Base-by-base conservation (phyloP, 2,329 filamentous ascomycete species). In the Purpureocillium takamizusanense region DNA sequence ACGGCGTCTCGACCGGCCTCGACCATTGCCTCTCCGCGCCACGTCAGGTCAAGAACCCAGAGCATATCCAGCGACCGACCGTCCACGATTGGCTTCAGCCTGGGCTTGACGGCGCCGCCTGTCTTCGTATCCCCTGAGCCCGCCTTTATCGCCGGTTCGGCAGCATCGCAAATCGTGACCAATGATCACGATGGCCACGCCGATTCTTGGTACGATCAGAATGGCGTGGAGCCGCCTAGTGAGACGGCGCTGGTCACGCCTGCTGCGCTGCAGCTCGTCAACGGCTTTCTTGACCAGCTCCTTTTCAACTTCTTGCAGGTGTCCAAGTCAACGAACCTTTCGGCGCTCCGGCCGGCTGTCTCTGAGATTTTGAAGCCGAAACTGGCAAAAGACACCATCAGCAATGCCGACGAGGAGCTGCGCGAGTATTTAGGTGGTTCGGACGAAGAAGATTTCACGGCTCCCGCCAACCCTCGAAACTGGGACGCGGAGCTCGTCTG, bases 401-500 rank as follows among this genome's bases (percentile, higher is more conserved):
- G 76, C 39, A 84, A 83, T 31, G 88, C 87, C 5, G 85, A 95
- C 42, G 84, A 92, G 49, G 88, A 95, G 57, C 67, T 98, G 36
- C 74, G 81, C 36, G 90, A 95, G 56, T 92, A 95, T 45, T 71
- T 95, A 33, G 88, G 86, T 1, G 85, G 76, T 25, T 77, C 74
- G 13, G 83, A 86, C 23, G 81, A 90, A 35, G 87, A 92, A 29
- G 82, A 87, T 30, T 65, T 79, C 23, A 62, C 67, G 6, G 69
- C 72, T 12, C 66, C 76, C n/a, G 63, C 74, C 33, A 69, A 72
- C 17, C 61, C 65, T 10, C 70, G 70, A 2, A 78, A 83, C 48
- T 97, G 90, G 78, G 88, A 97, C 56, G 67, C 94, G n/a, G 86
- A 95, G 55, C 72, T 89, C 40, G 82, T 89, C 14, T 98, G 92